A percentile compares a stretch with the other conserved stretches of the same genome.
Conservation (phyloP, 1,284 basidiomycete genomes). For the Fomitopsis betulina region DNA sequence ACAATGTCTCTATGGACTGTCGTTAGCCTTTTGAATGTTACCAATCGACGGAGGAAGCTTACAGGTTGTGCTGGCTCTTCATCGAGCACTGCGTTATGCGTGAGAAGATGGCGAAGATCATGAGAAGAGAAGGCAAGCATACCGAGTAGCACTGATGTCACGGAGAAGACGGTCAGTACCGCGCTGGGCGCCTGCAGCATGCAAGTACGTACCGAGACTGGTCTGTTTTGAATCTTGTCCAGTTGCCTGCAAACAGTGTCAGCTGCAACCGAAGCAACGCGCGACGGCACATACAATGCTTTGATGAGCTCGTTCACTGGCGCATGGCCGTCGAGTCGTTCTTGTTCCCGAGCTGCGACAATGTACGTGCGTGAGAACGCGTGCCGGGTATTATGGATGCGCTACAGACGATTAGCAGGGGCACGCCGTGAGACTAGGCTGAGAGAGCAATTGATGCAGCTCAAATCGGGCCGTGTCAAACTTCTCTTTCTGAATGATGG, state of each 20-base stretch:
- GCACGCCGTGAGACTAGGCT: constrained; percentile 76
- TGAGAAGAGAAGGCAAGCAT: constrained; percentile 22
- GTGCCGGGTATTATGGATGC: constrained; percentile 13
- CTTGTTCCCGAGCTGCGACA: constrained; percentile 83
- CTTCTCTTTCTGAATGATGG: constrained; percentile 55
- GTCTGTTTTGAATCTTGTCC: constrained; percentile 77
- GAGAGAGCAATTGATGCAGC: constrained; percentile 79
- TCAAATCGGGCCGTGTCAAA: constrained; percentile 88
- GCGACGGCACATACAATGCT: constrained; percentile 56
- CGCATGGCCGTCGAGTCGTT: constrained; percentile 84
- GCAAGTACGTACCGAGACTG: constrained; percentile 70
- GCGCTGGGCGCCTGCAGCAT: not conserved
- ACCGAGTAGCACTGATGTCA: constrained; percentile 73
- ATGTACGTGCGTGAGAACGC: constrained; percentile 3
- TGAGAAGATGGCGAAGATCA: constrained; percentile 14
- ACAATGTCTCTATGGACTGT: constrained; percentile 57
- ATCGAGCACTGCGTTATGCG: constrained; percentile 69
- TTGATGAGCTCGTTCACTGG: constrained; percentile 81
- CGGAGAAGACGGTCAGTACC: constrained; percentile 7
- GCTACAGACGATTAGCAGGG: constrained; percentile 74
- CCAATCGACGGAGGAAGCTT: constrained; percentile 21
- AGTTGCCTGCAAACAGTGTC: constrained; percentile 49
- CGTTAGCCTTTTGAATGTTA: not conserved
- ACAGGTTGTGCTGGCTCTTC: constrained; percentile 94
- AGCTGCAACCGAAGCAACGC: not conserved